Base-by-base conservation (phyloP, 2,329 filamentous ascomycete genomes). In the Stagonosporopsis tanaceti region DNA sequence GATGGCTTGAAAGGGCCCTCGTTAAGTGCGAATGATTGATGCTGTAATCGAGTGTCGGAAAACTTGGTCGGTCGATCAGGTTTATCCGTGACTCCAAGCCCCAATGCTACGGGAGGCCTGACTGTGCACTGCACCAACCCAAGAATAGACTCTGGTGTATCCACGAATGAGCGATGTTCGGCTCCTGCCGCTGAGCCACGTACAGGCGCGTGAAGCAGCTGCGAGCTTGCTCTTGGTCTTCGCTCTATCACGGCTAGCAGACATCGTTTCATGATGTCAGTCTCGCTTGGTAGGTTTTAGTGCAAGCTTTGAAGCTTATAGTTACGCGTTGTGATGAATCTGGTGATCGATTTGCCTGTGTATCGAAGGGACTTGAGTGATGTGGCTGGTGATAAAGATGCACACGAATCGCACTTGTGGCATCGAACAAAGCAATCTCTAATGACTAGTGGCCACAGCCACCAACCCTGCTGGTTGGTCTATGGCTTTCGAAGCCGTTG, bases 141-240 rank as follows among this genome's bases (percentile, higher is more conserved):
- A 52, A 48, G 15, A 57, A 57, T 57, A 57, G 54, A 44, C 28
- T 34, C 34, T 40, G 17, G 15, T 4, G 42, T 44, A 34, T 15
- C 30, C 25, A 34, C 48, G 25, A 57, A 53, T 50, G 44, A 32
- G 14, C 20, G n/a, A 35, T 24, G 20, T 45, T 50, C 54, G 48
- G 54, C 38, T 53, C 44, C 44, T 53, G 39, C 48, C 54, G 39
- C 44, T 53, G 34, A 53, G 48, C 54, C 48, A 57, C 48, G 44
- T 6, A n/a, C 22, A 15, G 27, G 30, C 30, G 47, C 37, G 7
- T 44, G 14, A 20, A 51, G 24, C 47, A 35, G 39, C 32, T 27
- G 34, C 38, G 9, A 35, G 22, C 17, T 34, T 32, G 20, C 27
- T n/a, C 22, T 25, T 45, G 11, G 12, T 42, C 12, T 7, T 42